A percentile compares a stretch with the other conserved stretches of the same genome.
phyloP scores from a whole-genome alignment of 352 stramenopile genomes.

The Phytophthora hibernalis region DNA sequence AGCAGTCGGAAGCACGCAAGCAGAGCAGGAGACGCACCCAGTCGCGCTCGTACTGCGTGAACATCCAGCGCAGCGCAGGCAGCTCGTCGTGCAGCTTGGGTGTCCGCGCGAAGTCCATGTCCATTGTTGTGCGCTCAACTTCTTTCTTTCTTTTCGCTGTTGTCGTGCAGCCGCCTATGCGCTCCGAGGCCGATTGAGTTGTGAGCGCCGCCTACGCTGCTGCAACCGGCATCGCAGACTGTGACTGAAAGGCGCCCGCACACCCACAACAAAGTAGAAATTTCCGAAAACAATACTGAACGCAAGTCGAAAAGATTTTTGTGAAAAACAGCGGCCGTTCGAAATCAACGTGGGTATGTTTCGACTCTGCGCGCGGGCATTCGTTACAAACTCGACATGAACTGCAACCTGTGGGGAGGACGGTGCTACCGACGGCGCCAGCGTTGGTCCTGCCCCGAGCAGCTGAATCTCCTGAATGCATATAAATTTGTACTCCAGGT shows the following conservation, averaged over 20 bases:
- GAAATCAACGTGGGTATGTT: not conserved
- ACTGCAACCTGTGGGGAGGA: slow-evolving; percentile 23
- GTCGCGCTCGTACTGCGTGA: slow-evolving; percentile 77
- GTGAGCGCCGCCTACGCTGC: not conserved
- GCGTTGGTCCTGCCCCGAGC: slow-evolving; percentile 5
- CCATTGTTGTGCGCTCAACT: slow-evolving; percentile 24
- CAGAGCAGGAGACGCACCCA: slow-evolving; percentile 48
- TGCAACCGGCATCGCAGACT: slow-evolving; percentile 28
- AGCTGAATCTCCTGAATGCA: slow-evolving; percentile 9
- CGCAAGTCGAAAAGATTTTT: slow-evolving; percentile 8
- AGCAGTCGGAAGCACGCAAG: not conserved
- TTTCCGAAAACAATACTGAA: slow-evolving; percentile 26
- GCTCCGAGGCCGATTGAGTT: slow-evolving; percentile 37
- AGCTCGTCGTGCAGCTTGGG: slow-evolving; percentile 60
- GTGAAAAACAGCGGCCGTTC: slow-evolving; percentile 4
- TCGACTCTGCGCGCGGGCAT: slow-evolving; percentile 8
- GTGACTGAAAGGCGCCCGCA: not conserved
- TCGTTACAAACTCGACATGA: slow-evolving; percentile 19
- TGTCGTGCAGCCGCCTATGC: not conserved
- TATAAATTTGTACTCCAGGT: slow-evolving; percentile 8
- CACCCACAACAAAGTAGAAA: slow-evolving; percentile 18
- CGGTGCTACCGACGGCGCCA: slow-evolving; percentile 3
- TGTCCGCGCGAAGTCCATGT: slow-evolving; percentile 23
- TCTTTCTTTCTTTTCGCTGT: slow-evolving; percentile 6
- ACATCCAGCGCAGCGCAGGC: slow-evolving; percentile 62